Conservation (phyloP, 2,329 filamentous ascomycete species). For the Hypoxylon sp. region DNA sequence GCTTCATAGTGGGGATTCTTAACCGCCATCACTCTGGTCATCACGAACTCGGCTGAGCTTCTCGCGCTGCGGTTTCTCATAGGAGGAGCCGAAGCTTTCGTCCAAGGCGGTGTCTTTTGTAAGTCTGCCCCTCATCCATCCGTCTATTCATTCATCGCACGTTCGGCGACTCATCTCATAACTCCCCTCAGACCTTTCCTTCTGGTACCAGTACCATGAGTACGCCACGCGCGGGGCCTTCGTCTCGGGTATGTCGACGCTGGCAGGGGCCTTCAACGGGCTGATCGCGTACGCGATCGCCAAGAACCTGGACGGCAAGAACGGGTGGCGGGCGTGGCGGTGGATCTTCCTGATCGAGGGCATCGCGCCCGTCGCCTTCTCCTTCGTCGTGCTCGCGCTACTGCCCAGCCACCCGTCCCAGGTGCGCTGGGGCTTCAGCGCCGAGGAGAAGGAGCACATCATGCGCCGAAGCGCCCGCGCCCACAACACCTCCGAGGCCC, state of each 20-base stretch:
- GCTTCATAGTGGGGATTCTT: slow-evolving; percentile 37
- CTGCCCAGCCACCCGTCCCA: slow-evolving; percentile 32
- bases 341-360: slow-evolving; percentile 42
- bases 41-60: slow-evolving; percentile 24
- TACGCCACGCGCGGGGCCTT: slow-evolving; percentile 39
- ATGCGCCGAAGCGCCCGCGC: slow-evolving; percentile 27
- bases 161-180: neutral
- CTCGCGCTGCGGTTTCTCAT: slow-evolving; percentile 36
- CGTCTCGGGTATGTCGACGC: slow-evolving; percentile 33
- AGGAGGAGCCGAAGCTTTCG: slow-evolving; percentile 37
- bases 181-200: slow-evolving; percentile 39
- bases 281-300: slow-evolving; percentile 38
- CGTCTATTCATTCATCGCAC: too few relatives aligned
- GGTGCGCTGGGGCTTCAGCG: slow-evolving; percentile 33
- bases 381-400: slow-evolving; percentile 31
- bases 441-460: slow-evolving; percentile 33
- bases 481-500: slow-evolving; percentile 35
- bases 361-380: slow-evolving; percentile 34
- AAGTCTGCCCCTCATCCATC: slow-evolving; percentile 8
- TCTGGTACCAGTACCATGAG: slow-evolving; percentile 41
- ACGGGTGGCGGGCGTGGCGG: slow-evolving; percentile 38
- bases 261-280: slow-evolving; percentile 40
- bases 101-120: slow-evolving; percentile 39
- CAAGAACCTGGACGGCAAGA: slow-evolving; percentile 32
- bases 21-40: slow-evolving; percentile 33